phyloP scores from a whole-genome alignment of 768 basidiomycete genomes.

The Atractiella rhizophila region DNA sequence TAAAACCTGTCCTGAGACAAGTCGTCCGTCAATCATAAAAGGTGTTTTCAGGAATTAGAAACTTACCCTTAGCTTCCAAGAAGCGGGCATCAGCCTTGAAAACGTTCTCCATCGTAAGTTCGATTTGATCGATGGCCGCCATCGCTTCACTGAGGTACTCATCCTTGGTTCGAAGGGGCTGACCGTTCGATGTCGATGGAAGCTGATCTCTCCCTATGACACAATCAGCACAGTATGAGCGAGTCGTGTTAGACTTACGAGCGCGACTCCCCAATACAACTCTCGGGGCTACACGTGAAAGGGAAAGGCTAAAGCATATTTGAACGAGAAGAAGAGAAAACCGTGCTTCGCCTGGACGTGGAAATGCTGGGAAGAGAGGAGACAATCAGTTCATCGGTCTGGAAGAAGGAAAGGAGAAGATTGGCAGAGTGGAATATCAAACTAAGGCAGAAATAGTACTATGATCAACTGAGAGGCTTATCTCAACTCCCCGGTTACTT shows the following conservation, averaged over 20 bases:
- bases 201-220: too few relatives aligned
- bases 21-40: conserved; percentile 2
- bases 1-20: conserved; percentile 53
- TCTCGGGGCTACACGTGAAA: neutral
- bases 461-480: too few relatives aligned
- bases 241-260: neutral
- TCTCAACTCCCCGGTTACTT: too few relatives aligned
- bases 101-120: conserved; percentile 15
- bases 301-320: neutral
- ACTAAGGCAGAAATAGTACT: too few relatives aligned
- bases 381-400: too few relatives aligned
- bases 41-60: neutral
- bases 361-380: too few relatives aligned
- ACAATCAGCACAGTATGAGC: too few relatives aligned
- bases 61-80: neutral
- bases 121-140: conserved; percentile 30
- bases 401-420: too few relatives aligned
- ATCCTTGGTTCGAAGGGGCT: too few relatives aligned
- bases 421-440: too few relatives aligned
- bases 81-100: conserved; percentile 10
- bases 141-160: conserved; percentile 32
- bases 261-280: conserved; percentile 3
- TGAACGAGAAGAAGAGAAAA: neutral
- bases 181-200: too few relatives aligned
- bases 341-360: neutral